Percentiles rank a stretch among this genome's conserved stretches.
Evolutionary conservation across 805 yeast genomes (phyloP).

Genomic region (Candida easanensis): DNA sequence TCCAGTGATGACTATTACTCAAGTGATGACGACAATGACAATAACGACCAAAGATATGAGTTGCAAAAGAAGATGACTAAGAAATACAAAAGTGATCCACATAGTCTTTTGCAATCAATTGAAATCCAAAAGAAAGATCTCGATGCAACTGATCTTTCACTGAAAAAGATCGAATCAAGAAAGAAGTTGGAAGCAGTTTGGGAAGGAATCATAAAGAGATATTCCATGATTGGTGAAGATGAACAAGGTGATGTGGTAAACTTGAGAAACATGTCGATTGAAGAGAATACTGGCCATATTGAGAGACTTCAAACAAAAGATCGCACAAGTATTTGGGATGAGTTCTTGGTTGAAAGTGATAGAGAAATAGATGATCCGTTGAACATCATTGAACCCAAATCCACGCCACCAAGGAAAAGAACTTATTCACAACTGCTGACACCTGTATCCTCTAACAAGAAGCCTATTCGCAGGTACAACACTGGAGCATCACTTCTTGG

Average conservation of each 20-base stretch:
- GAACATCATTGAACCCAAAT: constrained; percentile 9
- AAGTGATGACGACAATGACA: background rate
- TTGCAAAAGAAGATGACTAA: constrained; percentile 6
- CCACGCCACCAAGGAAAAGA: constrained; percentile 1
- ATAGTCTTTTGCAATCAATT: constrained; percentile 4
- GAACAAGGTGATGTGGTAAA: constrained; percentile 36
- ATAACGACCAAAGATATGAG: constrained; percentile 6
- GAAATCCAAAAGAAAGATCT: constrained; percentile 8
- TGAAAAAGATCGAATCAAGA: constrained; percentile 18
- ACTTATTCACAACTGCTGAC: background rate
- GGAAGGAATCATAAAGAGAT: constrained; percentile 32
- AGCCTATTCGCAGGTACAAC: background rate
- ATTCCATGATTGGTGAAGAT: constrained; percentile 27
- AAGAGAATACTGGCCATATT: constrained; percentile 24
- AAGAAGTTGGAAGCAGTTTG: constrained; percentile 29
- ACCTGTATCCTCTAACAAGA: background rate
- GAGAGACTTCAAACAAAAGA: constrained; percentile 5
- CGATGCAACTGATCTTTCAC: constrained; percentile 7
- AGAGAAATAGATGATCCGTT: constrained; percentile 17
- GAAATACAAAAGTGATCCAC: constrained; percentile 3
- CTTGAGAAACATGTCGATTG: constrained; percentile 20
- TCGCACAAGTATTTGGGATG: constrained; percentile 22
- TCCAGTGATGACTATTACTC: background rate
- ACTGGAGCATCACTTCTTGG: background rate
- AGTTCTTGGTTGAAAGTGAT: constrained; percentile 9